These are phyloP conservation scores for Climacium dendroides DNA, from an alignment of 225 moss, liverwort and hornwort species.

Conservation along the genomic window DNA sequence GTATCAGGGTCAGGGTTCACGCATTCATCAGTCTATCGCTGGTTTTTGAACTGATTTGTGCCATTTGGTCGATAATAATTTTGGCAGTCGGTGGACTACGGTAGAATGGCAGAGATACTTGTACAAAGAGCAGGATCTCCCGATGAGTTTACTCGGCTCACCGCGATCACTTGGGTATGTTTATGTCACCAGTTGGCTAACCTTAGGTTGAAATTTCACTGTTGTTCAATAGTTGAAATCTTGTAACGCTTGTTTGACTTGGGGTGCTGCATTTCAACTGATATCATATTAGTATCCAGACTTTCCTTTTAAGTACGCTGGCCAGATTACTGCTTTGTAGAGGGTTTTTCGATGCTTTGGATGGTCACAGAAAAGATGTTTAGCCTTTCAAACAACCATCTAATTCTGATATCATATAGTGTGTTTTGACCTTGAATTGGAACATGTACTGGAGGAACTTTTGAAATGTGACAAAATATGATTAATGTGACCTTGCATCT, in stretches of 20 bases:
- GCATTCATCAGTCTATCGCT: background rate
- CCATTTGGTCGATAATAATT: background rate
- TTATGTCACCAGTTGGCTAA: background rate
- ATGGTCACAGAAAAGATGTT: background rate
- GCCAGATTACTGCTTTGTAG: background rate
- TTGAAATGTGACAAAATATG: background rate
- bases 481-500: background rate
- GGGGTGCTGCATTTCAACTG: background rate
- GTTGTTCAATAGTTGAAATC: background rate
- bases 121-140: constrained; percentile 75
- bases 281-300: background rate
- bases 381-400: background rate
- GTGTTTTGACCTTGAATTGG: background rate
- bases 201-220: background rate
- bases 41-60: background rate
- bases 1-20: background rate
- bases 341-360: background rate
- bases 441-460: background rate
- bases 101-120: constrained; percentile 89
- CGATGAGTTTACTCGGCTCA: constrained; percentile 90
- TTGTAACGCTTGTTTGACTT: background rate
- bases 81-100: constrained; percentile 89
- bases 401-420: background rate
- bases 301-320: background rate
- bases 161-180: constrained; percentile 79